Conservation (phyloP, 805 yeast species). For the Osmozyma mogii region DNA sequence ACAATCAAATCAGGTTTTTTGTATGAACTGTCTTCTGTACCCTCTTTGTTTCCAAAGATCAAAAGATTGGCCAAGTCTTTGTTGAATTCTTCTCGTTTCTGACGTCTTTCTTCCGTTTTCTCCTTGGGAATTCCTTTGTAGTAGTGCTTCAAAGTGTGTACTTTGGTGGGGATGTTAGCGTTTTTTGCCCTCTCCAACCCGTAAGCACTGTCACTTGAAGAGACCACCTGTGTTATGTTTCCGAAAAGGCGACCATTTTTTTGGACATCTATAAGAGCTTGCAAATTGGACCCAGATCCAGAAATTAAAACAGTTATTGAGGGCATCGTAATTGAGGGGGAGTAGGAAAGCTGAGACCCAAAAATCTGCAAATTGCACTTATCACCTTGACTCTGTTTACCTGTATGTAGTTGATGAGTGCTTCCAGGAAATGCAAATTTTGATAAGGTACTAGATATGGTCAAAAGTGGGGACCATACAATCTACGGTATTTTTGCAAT, state of each 20-base stretch:
- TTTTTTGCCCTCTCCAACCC: constrained; percentile 75
- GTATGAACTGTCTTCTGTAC: constrained; percentile 21
- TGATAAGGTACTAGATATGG: too few relatives aligned
- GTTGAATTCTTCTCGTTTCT: constrained; percentile 67
- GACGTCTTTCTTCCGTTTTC: constrained; percentile 45
- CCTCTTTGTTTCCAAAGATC: constrained; percentile 38
- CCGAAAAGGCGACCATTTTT: constrained; percentile 37
- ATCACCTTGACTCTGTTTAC: too few relatives aligned
- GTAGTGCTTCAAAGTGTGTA: constrained; percentile 66
- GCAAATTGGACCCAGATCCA: constrained; percentile 93
- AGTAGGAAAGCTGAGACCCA: too few relatives aligned
- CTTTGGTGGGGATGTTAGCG: constrained; percentile 61
- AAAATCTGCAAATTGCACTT: too few relatives aligned
- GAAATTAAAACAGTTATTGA: constrained; percentile 75
- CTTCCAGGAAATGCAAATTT: too few relatives aligned
- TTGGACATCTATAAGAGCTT: constrained; percentile 81
- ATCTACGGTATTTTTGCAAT: too few relatives aligned
- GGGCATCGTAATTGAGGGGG: constrained; percentile 2
- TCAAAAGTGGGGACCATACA: too few relatives aligned
- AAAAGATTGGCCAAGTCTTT: constrained; percentile 67
- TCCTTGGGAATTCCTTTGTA: constrained; percentile 71
- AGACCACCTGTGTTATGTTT: constrained; percentile 67
- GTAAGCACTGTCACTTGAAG: constrained; percentile 80
- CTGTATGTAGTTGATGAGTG: too few relatives aligned
- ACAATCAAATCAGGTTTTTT: constrained; percentile 76